Evolutionary conservation across 495 filamentous ascomycete genomes (phyloP).

Genomic region (Aspergillus sclerotioniger): DNA sequence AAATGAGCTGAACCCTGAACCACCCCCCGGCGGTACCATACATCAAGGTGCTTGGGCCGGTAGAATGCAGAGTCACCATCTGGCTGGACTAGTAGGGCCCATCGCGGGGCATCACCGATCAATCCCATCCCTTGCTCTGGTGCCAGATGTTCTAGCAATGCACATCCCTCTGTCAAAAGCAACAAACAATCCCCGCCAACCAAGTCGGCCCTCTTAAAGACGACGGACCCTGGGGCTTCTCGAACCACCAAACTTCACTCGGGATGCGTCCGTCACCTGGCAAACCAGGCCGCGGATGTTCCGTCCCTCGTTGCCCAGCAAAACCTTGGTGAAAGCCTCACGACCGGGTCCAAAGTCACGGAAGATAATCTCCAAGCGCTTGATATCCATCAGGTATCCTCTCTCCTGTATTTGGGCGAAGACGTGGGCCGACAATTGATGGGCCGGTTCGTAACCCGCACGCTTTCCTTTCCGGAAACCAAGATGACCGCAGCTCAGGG

Average conservation of each 20-base stretch:
- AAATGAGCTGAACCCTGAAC: constrained; percentile 2
- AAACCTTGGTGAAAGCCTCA: constrained; percentile 83
- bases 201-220: constrained; percentile 46
- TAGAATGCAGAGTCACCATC: not conserved
- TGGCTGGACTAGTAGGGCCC: not conserved
- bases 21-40: not conserved
- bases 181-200: not conserved
- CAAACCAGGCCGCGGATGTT: constrained; percentile 65
- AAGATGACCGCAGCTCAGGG: constrained; percentile 74
- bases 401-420: constrained; percentile 75
- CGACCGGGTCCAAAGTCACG: constrained; percentile 82
- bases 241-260: constrained; percentile 93
- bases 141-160: not conserved
- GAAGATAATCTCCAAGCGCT: constrained; percentile 68
- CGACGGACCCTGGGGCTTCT: constrained; percentile 78
- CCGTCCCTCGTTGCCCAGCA: constrained; percentile 82
- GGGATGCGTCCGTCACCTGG: constrained; percentile 77
- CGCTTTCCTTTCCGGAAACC: constrained; percentile 79
- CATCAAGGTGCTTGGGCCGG: not conserved
- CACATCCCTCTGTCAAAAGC: not conserved
- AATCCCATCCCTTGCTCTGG: not conserved
- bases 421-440: constrained; percentile 78
- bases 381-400: constrained; percentile 59
- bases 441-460: constrained; percentile 86
- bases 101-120: not conserved